phyloP scores from a whole-genome alignment of 192 early-diverging fungal species.

The Coemansia sp. region DNA sequence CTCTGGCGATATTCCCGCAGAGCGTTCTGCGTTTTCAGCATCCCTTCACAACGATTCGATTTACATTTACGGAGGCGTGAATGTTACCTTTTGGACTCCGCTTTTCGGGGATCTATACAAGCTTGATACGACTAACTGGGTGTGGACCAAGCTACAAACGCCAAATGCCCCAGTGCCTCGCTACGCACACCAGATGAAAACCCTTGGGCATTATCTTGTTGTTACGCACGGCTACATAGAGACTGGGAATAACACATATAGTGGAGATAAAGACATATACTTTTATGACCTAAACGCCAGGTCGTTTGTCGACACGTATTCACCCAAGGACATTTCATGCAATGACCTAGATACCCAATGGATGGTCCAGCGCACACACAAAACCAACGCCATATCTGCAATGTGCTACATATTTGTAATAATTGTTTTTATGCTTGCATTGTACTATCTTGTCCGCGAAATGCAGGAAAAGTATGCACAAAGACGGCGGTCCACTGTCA shows the following conservation, averaged over 20 bases:
- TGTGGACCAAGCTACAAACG: conserved; percentile 35
- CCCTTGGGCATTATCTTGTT: conserved; percentile 34
- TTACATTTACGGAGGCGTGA: conserved; percentile 43
- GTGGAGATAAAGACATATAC: conserved; percentile 36
- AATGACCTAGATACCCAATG: conserved; percentile 39
- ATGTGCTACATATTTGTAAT: conserved; percentile 26
- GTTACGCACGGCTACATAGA: conserved; percentile 36
- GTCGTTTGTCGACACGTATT: conserved; percentile 37
- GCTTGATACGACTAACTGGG: conserved; percentile 37
- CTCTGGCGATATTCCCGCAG: conserved; percentile 30
- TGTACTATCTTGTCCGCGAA: conserved; percentile 23
- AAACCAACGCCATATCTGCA: conserved; percentile 19
- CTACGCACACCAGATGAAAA: conserved; percentile 53
- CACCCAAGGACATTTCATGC: conserved; percentile 23
- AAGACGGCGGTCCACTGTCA: background rate
- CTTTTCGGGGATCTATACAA: conserved; percentile 35
- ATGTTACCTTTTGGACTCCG: conserved; percentile 24
- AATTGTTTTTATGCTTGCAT: conserved; percentile 22
- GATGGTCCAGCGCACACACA: conserved; percentile 11
- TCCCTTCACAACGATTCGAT: conserved; percentile 20
- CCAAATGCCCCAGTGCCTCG: conserved; percentile 25
- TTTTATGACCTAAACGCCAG: conserved; percentile 36
- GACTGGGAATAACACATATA: background rate
- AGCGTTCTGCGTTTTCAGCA: conserved; percentile 25
- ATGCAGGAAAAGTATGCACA: conserved; percentile 3